Base-by-base conservation (phyloP, 169 alveolate genomes). In the Eimeria zaria region DNA sequence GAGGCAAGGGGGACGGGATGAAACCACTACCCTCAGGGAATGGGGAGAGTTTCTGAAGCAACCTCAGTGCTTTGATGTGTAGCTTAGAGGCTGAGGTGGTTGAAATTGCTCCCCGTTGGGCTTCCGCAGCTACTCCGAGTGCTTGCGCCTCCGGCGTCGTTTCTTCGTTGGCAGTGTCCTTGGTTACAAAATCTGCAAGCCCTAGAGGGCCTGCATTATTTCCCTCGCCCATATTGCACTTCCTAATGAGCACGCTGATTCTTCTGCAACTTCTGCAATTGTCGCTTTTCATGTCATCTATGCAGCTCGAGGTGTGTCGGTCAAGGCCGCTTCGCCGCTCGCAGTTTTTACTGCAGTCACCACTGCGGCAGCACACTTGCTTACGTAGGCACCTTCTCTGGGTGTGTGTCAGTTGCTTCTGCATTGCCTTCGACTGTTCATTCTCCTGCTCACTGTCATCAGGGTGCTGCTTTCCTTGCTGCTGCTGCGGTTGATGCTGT, bases 11-110 rank as follows among this genome's bases (percentile, higher is more conserved):
- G 12, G 91, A 84, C 11, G 91, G 91, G 39, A 36, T 20, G 48
- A 53, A 84, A 18, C 55, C 12, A n/a, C 78, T 53, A 36, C 91
- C 91, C 33, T 53, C 91, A 18, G 91, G 91, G 91, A 84, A 84
- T 1, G 91, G 91, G 69, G 76, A 53, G 36, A 84, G 91, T 24
- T 60, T 48, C 3, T 30, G 33, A 36, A 84, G 74, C 91, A 84
- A 36, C 0, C 36, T 27, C 69, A 84, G 55, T 36, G 91, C 91
- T 55, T 22, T 41, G 53, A 30, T 53, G 41, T 84, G 55, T 12
- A 48, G n/a, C 71, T 3, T 62, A 41, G 16, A 8, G 8, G 69
- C 44, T 16, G n/a, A 11, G 3, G 89, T n/a, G 0, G 8, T 24
- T 46, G 67, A 11, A 41, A 36, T 41, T 46, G 41, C 87, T 14